Percentiles rank a stretch among this genome's conserved stretches.
Evolutionary conservation across 768 basidiomycete genomes (phyloP).

Genomic region (Panus rudis): DNA sequence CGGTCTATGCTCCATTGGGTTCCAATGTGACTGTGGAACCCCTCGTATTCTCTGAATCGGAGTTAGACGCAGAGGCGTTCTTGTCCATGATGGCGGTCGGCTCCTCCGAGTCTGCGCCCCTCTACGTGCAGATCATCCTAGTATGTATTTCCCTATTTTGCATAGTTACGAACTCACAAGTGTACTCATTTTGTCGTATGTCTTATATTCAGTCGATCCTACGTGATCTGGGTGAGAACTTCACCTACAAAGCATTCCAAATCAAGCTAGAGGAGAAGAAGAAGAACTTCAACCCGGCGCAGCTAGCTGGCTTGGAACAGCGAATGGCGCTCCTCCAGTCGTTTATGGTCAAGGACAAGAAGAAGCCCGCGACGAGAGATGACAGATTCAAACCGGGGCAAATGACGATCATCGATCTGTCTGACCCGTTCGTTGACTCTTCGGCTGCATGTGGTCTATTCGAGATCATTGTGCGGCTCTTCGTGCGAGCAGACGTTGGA

Average conservation of each 20-base stretch:
- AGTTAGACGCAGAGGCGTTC: conserved; percentile 56
- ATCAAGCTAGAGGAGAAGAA: conserved; percentile 38
- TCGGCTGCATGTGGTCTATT: conserved; percentile 64
- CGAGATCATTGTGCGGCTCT: conserved; percentile 60
- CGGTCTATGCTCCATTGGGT: conserved; percentile 47
- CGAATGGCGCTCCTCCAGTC: conserved; percentile 54
- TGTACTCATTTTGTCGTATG: neutral
- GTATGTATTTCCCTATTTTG: conserved; percentile 48
- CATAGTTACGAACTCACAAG: conserved; percentile 42
- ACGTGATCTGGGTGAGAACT: conserved; percentile 55
- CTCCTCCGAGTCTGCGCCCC: conserved; percentile 51
- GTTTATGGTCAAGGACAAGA: conserved; percentile 37
- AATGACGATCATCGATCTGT: conserved; percentile 63
- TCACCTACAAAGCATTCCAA: conserved; percentile 45
- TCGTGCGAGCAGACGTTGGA: conserved; percentile 50
- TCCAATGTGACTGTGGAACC: conserved; percentile 42
- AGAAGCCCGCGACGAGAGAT: conserved; percentile 20
- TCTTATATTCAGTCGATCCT: conserved; percentile 42
- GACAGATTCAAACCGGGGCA: conserved; percentile 48
- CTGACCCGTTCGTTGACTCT: conserved; percentile 68
- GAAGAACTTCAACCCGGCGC: conserved; percentile 47
- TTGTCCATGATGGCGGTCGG: conserved; percentile 65
- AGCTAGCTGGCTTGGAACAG: conserved; percentile 51
- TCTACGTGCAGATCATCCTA: conserved; percentile 53
- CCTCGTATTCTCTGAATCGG: conserved; percentile 42